Base-by-base conservation (phyloP, 2,329 filamentous ascomycete species). In the Fusarium kyushuense region DNA sequence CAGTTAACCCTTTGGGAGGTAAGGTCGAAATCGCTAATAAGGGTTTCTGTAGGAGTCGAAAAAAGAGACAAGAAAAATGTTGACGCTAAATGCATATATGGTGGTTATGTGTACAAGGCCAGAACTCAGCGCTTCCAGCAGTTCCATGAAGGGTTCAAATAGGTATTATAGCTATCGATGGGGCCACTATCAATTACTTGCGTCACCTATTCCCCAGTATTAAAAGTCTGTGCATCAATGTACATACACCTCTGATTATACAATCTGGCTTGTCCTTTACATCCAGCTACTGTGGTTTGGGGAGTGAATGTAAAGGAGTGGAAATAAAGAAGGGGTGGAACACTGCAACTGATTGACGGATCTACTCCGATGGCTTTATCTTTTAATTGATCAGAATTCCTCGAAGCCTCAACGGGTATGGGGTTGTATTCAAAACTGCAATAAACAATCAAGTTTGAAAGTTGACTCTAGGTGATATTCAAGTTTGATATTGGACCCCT, bases 181-280 rank as follows among this genome's bases (percentile, higher is more conserved):
- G 36, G 27, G 27, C 43, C 43, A 58, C 45, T 21, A 19, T 21
- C 30, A 33, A 43, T 29, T 3, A 14, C 27, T 56, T 67, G 54
- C 66, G 66, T 69, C 66, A 69, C 62, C 54, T 25, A 29, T 32
- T 55, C 49, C 52, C 38, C 49, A 48, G 25, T 36, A 25, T 45
- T 29, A 25, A 52, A 13, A 30, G 16, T 25, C 40, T 2, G 60
- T 65, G 55, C 33, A 64, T 33, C 53, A 0, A 21, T 38, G 35
- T 19, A 19, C 30, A 19, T 35, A 16, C 63, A 30, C 32, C 23
- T 33, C n/a, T n/a, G 16, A 47, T 19, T 40, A 35, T 17, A 40
- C 27, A 35, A 48, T 17, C 19, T 21, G 32, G 25, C 32, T 59
- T 12, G 23, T 40, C 38, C 19, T 29, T 33, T n/a, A n/a, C 19